A percentile compares a stretch with the other conserved stretches of the same genome.
These are phyloP conservation scores for Geranium rotundifolium DNA, from an alignment of 345 rosid species.

Conservation along the genomic window DNA sequence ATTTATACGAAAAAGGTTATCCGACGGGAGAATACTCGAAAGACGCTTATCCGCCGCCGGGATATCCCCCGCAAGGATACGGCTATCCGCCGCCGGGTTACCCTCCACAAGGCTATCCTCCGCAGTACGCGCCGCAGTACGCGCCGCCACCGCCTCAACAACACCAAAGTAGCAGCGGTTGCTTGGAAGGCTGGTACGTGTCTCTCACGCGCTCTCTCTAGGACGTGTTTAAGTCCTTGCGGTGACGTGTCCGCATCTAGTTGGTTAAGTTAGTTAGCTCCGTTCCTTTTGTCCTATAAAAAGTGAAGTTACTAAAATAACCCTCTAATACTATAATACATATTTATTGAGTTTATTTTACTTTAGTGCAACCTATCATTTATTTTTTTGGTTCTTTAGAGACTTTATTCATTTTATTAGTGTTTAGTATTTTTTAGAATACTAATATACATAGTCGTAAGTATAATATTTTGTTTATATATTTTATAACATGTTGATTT, in stretches of 20 bases:
- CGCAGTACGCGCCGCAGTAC: constrained; percentile 52
- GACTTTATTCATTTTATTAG: no score
- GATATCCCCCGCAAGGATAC: constrained; percentile 43
- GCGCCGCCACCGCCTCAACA: constrained; percentile 48
- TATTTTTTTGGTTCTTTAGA: no score
- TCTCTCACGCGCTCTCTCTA: background rate
- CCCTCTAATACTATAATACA: no score
- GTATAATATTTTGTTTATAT: no score
- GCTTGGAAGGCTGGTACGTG: constrained; percentile 67
- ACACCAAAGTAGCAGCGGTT: constrained; percentile 32
- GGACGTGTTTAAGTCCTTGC: no score
- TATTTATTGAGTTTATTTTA: no score
- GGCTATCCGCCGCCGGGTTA: constrained; percentile 51
- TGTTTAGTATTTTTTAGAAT: no score
- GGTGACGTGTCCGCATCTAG: background rate
- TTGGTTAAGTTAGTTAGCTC: background rate
- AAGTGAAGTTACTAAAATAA: no score
- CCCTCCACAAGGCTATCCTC: constrained; percentile 34
- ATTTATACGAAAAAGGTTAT: constrained; percentile 42
- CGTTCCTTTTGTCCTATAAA: no score
- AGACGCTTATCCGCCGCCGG: constrained; percentile 41
- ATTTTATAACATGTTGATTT: background rate
- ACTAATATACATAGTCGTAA: no score
- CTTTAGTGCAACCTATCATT: no score
- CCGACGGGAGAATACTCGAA: constrained; percentile 85